Conservation (phyloP, 2,329 filamentous ascomycete species). For the Phyllosticta paracitricarpa region DNA sequence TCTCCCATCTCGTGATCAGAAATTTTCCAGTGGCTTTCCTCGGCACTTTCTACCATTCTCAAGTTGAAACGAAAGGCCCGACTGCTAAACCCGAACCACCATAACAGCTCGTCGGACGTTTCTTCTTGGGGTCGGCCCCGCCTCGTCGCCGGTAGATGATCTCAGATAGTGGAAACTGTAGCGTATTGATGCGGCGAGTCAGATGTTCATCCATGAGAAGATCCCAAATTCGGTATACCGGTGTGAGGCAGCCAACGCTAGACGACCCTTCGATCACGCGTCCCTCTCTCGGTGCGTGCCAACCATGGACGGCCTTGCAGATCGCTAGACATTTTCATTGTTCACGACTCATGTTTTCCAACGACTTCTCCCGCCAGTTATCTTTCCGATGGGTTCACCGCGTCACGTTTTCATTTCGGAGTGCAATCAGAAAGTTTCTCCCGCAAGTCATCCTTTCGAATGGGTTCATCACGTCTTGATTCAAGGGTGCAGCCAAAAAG, state of each 20-base stretch:
- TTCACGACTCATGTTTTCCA: no score
- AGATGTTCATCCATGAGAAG: background rate
- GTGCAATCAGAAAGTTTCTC: no score
- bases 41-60: background rate
- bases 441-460: no score
- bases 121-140: background rate
- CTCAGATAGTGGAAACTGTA: background rate
- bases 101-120: background rate
- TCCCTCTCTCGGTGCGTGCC: no score
- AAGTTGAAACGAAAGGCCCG: background rate
- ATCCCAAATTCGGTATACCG: no score
- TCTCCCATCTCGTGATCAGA: background rate
- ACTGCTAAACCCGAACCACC: background rate
- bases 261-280: no score
- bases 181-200: background rate
- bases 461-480: background rate
- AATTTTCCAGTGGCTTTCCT: background rate
- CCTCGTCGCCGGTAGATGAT: background rate
- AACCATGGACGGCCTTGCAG: no score
- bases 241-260: no score
- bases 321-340: no score
- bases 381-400: no score
- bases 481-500: background rate
- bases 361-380: no score
- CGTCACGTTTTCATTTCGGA: no score